Conservation (phyloP, 805 yeast genomes). For the Sugiyamaella americana region DNA sequence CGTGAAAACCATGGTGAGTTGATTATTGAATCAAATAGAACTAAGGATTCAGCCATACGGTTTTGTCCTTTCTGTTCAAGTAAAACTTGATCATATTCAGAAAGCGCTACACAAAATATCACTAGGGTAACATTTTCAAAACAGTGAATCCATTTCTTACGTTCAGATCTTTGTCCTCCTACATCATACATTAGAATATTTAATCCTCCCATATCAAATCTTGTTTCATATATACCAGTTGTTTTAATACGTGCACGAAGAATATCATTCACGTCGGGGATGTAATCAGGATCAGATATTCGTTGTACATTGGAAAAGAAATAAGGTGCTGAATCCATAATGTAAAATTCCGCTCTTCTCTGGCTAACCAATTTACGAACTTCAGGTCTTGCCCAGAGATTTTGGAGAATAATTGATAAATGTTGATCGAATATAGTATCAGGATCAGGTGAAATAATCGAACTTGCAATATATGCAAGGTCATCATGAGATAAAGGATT, state of each 20-base stretch:
- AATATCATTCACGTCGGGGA: conserved; percentile 72
- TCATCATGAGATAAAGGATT: conserved; percentile 31
- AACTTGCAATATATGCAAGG: conserved; percentile 34
- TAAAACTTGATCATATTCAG: conserved; percentile 84
- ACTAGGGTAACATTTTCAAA: conserved; percentile 88
- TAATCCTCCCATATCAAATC: conserved; percentile 65
- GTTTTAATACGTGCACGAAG: conserved; percentile 86
- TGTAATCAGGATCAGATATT: conserved; percentile 52
- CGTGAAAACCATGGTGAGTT: conserved; percentile 90
- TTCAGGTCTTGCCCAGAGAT: conserved; percentile 51
- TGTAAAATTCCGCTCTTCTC: conserved; percentile 62
- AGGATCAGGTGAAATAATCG: conserved; percentile 49
- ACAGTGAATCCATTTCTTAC: conserved; percentile 96
- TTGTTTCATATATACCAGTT: conserved; percentile 82
- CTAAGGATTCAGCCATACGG: conserved; percentile 73
- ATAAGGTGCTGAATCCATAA: conserved; percentile 72
- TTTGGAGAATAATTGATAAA: conserved; percentile 44
- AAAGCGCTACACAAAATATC: conserved; percentile 84
- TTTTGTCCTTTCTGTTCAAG: conserved; percentile 66
- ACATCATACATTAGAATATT: conserved; percentile 71
- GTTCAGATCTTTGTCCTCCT: conserved; percentile 93
- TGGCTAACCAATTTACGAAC: conserved; percentile 47
- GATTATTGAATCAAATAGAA: conserved; percentile 82
- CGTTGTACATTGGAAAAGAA: conserved; percentile 64
- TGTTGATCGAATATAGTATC: conserved; percentile 45